A percentile compares a stretch with the other conserved stretches of the same genome.
These are phyloP conservation scores for Apophysomyces ossiformis DNA, from an alignment of 371 early-diverging fungal species.

Conservation along the genomic window DNA sequence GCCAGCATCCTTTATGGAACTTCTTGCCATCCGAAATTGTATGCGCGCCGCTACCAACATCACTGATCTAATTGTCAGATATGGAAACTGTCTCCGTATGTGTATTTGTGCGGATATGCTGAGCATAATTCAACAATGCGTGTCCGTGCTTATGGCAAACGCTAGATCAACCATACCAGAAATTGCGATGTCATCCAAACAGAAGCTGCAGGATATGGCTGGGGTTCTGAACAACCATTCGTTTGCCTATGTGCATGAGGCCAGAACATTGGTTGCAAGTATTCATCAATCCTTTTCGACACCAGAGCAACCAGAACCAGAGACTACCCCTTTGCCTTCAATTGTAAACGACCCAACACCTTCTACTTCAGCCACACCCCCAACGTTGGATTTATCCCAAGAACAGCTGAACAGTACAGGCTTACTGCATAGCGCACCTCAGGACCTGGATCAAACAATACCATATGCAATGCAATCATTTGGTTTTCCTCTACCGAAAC, in stretches of 20 bases:
- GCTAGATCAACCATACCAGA: slow-evolving; percentile 1
- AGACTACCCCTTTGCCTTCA: neutral
- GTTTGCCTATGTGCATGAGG: slow-evolving; percentile 11
- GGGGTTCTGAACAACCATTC: neutral
- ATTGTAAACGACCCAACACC: neutral
- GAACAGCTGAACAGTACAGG: neutral
- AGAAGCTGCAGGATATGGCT: slow-evolving; percentile 1
- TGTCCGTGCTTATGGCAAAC: neutral
- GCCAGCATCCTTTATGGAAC: neutral
- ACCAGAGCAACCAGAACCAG: neutral
- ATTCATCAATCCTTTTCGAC: neutral
- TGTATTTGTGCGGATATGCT: slow-evolving; percentile 15
- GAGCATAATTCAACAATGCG: slow-evolving; percentile 7
- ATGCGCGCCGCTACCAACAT: slow-evolving; percentile 6
- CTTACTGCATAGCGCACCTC: neutral
- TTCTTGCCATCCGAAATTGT: slow-evolving; percentile 18
- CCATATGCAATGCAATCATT: neutral
- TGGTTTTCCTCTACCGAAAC: neutral
- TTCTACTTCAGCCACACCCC: slow-evolving; percentile 2
- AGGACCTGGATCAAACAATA: neutral
- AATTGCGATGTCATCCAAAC: slow-evolving; percentile 6
- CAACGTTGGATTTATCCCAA: neutral
- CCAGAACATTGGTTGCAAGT: slow-evolving; percentile 6
- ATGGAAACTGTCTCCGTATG: slow-evolving; percentile 15
- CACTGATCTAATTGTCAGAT: slow-evolving; percentile 2